Conservation (phyloP, 306 rosid species). For the Malus orientalis region DNA sequence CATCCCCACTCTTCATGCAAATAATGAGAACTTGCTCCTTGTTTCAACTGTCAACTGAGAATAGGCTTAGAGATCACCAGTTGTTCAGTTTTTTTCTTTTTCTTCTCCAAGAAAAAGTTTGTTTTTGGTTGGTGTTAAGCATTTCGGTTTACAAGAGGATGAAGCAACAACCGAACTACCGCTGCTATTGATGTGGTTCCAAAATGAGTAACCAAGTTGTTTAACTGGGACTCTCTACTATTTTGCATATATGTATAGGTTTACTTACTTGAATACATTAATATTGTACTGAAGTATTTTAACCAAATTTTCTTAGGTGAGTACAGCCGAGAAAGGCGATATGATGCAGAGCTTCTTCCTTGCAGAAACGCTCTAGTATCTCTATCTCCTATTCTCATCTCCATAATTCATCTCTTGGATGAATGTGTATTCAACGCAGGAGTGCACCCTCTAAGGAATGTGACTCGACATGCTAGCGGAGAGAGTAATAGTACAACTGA, state of each 20-base stretch:
- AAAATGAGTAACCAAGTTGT: neutral
- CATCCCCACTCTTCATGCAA: neutral
- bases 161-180: too few relatives aligned
- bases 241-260: neutral
- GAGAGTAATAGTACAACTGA: neutral
- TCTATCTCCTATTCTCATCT: slow-evolving; percentile 61
- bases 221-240: neutral
- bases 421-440: slow-evolving; percentile 70
- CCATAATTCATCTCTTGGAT: slow-evolving; percentile 44
- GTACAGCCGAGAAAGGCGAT: slow-evolving; percentile 36
- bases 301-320: slow-evolving; percentile 28
- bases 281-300: neutral
- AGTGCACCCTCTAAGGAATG: slow-evolving; percentile 54
- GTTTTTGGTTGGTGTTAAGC: too few relatives aligned
- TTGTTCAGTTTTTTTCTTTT: too few relatives aligned
- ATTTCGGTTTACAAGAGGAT: too few relatives aligned
- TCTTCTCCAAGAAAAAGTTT: too few relatives aligned
- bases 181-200: neutral
- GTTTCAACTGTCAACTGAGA: too few relatives aligned
- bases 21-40: too few relatives aligned
- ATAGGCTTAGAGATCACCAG: too few relatives aligned
- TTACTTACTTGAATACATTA: neutral
- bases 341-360: slow-evolving; percentile 71
- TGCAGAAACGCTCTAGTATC: slow-evolving; percentile 58
- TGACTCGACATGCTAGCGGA: slow-evolving; percentile 5